Conservation (phyloP, 257 asterid genomes). For the Echium plantagineum region DNA sequence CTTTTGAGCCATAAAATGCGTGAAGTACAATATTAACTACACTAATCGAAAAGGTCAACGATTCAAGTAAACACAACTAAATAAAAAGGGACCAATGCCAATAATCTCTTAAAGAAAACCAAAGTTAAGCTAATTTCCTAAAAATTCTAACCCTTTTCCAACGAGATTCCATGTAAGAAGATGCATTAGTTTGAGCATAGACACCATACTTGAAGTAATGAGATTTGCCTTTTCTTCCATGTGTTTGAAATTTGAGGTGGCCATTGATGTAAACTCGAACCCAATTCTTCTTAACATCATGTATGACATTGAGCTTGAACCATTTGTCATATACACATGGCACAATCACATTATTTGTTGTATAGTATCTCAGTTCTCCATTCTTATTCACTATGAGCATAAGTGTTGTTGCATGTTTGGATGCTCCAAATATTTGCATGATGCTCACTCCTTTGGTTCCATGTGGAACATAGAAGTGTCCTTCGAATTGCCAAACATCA, state of each 20-base stretch:
- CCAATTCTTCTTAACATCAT: conserved; percentile 15
- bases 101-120: too few species aligned
- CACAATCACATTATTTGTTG: conserved; percentile 1
- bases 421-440: conserved; percentile 32
- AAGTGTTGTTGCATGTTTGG: conserved; percentile 22
- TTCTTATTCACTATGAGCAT: conserved; percentile 19
- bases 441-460: conserved; percentile 26
- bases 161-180: conserved; percentile 27
- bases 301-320: conserved; percentile 29
- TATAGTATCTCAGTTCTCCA: conserved; percentile 18
- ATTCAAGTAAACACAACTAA: too few species aligned
- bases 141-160: conserved; percentile 22
- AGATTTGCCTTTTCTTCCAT: conserved; percentile 17
- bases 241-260: conserved; percentile 4
- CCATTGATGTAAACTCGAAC: conserved; percentile 19
- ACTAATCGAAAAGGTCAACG: too few species aligned
- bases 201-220: conserved; percentile 32
- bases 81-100: too few species aligned
- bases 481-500: conserved; percentile 33
- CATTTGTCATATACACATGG: conserved; percentile 18
- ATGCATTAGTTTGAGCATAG: conserved; percentile 21
- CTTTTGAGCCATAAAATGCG: too few species aligned
- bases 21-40: too few species aligned
- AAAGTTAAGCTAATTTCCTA: conserved; percentile 6
- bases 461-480: conserved; percentile 15